Evolutionary conservation across 2,329 filamentous ascomycete species (phyloP), one percentile per base, ranked within the genome.

Genomic region (Calonectria henricotiae): DNA sequence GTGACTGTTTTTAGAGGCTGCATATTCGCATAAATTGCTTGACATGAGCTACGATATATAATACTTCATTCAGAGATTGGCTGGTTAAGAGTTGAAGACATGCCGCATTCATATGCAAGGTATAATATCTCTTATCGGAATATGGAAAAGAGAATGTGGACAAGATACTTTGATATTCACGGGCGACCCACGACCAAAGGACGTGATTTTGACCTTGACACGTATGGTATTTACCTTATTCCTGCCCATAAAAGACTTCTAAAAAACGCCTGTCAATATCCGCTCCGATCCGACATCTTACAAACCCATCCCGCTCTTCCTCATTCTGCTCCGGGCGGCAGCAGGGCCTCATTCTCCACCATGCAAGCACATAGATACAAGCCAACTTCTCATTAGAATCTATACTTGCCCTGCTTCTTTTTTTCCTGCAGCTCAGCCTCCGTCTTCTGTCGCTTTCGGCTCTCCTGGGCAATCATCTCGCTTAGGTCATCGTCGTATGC

Each of bases 381-480:
- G 9, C n/a, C 35, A 17, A 8, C 46, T 41, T 8, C 46, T 62
- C n/a, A 76, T 76, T 82, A 88, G 68, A 86, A 87, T 75, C 84
- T 83, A 74, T 88, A 87, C 79, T 88, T 88, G 73, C 82, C 80
- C 75, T 88, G 87, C 80, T 87, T 90, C 82, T 85, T 89, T 86
- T 92, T 92, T 73, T 90, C 88, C 77, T 88, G 88, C 80, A 91
- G 91, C 82, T 97, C 94, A 81, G 94, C 91, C 76, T 98, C 95
- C 74, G 93, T 90, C 88, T 95, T 97, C 80, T 95, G 89, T 80
- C 95, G 89, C 88, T 98, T 98, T 74, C 94, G 89, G 79, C 92
- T 94, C 85, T 98, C 96, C 78, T 94, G 92, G 13, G 94, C 94
- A 85, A 99, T 98, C 94, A 99, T 97, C 78, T 98, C 94, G 77